Evolutionary conservation across 345 rosid species (phyloP), one percentile per base, ranked within the genome.

Genomic region (Syzygium aqueum): DNA sequence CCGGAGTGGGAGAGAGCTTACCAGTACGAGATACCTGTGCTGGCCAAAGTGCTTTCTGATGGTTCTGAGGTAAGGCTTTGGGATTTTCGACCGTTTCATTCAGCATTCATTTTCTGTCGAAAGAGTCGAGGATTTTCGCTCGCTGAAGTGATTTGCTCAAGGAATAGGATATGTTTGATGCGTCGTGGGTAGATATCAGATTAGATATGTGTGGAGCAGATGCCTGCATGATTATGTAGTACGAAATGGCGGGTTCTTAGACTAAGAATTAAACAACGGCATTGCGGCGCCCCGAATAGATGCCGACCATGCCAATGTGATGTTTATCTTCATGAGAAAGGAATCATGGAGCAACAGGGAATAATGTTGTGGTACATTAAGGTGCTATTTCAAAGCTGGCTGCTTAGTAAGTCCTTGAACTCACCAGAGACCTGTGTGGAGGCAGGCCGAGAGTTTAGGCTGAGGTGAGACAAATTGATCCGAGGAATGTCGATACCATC

Each of bases 1-100:
- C 97, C 97, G 5, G 94, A 93, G 43, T 94, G 98, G 98, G 97
- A 97, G 88, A 93, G 63, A 77, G 94, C 96, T 85, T 97, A 92
- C 90, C 96, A 95, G 87, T 95, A 91, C 88, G 98, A 96, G 92
- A 94, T 97, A 61, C 98, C 97, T 23, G 95, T 96, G 51, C 87
- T 96, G 86, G 97, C 97, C 54, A 94, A 90, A 94, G 89, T 92
- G 51, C 93, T 91, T 8, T 86, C 92, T 85, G 95, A 95, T 92
- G 99, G 95, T 50, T 88, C 94, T 40, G 96, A 94, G 96, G 98
- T 95, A 15, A 77, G 92, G 84, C 37, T 33, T 46, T 51, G 54
- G 28, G 85, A 33, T 28, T n/a, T 67, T 30, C 33, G 86, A 40
- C 6, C 59, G 50, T 11, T 84, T 65, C 50, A 80, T 84, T 65